Evolutionary conservation across 2,329 filamentous ascomycete genomes (phyloP), one percentile per base, ranked within the genome.

Genomic region (Boeremia exigua): DNA sequence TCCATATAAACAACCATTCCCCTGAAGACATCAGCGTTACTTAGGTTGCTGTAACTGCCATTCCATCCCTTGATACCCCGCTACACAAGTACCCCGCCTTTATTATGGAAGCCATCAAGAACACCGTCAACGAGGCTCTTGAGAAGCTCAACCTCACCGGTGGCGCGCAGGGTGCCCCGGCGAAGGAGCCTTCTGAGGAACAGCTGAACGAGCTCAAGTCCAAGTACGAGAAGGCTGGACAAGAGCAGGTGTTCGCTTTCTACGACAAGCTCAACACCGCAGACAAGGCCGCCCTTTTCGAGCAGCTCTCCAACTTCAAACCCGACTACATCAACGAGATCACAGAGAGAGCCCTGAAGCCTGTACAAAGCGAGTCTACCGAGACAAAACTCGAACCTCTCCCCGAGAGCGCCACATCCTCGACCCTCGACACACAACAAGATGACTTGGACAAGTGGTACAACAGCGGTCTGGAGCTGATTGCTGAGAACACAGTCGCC

Each of bases 271-370:
- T 99, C 60, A 81, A 82, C 60, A 78, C 83, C 15, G 77, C 82
- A 48, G 92, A 97, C 62, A 91, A 96, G 80, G 87, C 87, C 39
- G 77, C 82, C 8, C 86, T 99, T 54, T 96, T 87, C 82, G 80
- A 89, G 69, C 95, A 98, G 79, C 85, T 98, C 58, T 84, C 85
- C 62, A 82, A 82, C 70, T 92, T 98, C 80, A 87, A 97, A 75
- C 93, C 94, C 53, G 82, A 84, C 56, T 85, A 90, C 79, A 94
- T 98, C 84, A 96, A 95, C 81, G 85, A 88, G 67, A 89, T 98
- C 76, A 89, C 91, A 71, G 81, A 94, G 65, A 88, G 85, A 74
- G 92, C 93, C 57, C 83, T 98, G 62, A 86, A 92, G 79, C 91
- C 93, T 28, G 86, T 89, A 59, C 84, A 88, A 69, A 61, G 79